phyloP scores from a whole-genome alignment of 2,329 filamentous ascomycete species.

The Xylaria sp. region DNA sequence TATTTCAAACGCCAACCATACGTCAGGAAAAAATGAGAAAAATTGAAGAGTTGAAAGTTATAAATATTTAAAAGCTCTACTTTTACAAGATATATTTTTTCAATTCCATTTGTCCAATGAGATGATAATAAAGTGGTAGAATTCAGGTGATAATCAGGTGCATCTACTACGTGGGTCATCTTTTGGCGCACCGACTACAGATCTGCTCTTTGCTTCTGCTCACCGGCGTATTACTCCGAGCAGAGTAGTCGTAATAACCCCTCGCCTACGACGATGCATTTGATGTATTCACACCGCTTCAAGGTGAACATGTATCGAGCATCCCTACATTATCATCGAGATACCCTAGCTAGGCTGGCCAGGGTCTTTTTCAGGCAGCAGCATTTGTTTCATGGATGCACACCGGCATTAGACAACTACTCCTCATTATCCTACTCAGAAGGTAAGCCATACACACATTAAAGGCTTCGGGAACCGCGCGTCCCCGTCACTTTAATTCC shows the following conservation, averaged over 20 bases:
- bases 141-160: too few relatives aligned
- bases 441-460: too few relatives aligned
- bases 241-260: neutral
- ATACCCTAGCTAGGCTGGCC: neutral
- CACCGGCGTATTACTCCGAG: too few relatives aligned
- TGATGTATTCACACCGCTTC: conserved; percentile 17
- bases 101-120: too few relatives aligned
- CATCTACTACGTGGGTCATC: too few relatives aligned
- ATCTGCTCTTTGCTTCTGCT: neutral
- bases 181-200: too few relatives aligned
- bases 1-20: too few relatives aligned
- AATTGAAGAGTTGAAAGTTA: too few relatives aligned
- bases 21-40: too few relatives aligned
- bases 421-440: neutral
- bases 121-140: too few relatives aligned
- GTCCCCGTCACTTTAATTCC: neutral
- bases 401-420: neutral
- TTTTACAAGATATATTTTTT: too few relatives aligned
- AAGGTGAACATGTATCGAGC: neutral
- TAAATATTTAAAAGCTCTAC: too few relatives aligned
- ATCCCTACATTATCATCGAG: conserved; percentile 7
- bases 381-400: neutral
- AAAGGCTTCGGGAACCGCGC: conserved; percentile 3
- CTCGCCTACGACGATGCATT: neutral
- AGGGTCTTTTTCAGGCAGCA: conserved; percentile 2